phyloP scores from a whole-genome alignment of 2,329 filamentous ascomycete genomes.

The Cercospora canescens region DNA sequence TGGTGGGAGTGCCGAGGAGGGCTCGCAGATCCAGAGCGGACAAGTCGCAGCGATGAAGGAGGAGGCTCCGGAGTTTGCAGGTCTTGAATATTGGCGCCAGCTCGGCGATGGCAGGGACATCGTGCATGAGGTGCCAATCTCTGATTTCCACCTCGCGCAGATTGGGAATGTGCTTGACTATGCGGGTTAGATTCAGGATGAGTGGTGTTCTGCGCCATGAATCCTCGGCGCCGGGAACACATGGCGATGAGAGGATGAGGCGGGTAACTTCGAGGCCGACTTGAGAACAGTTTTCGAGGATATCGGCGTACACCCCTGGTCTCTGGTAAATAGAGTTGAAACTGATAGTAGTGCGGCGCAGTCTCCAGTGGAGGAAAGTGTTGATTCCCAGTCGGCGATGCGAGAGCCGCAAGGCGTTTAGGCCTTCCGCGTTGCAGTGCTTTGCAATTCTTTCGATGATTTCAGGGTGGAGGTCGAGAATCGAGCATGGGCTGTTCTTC shows the following conservation, averaged over 20 bases:
- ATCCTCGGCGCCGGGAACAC: neutral
- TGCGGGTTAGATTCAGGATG: neutral
- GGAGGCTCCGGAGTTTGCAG: neutral
- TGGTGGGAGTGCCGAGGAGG: neutral
- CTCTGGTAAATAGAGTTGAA: neutral
- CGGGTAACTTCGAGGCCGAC: neutral
- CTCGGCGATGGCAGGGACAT: neutral
- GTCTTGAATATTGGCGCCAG: neutral
- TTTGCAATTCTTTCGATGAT: neutral
- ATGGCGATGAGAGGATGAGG: neutral
- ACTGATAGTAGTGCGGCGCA: neutral
- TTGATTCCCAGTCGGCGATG: neutral
- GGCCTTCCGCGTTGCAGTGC: neutral
- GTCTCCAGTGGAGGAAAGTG: neutral
- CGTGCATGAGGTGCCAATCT: neutral
- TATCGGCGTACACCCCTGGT: neutral
- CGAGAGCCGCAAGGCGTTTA: neutral
- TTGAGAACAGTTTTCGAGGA: neutral
- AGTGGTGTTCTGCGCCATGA: neutral
- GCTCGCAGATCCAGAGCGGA: neutral
- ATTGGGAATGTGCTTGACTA: neutral
- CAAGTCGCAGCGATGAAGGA: neutral
- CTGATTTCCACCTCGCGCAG: neutral
- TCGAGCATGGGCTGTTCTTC: neutral
- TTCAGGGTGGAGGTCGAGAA: neutral